Base-by-base conservation (phyloP, 2,329 filamentous ascomycete species). In the Graphilbum sp. region DNA sequence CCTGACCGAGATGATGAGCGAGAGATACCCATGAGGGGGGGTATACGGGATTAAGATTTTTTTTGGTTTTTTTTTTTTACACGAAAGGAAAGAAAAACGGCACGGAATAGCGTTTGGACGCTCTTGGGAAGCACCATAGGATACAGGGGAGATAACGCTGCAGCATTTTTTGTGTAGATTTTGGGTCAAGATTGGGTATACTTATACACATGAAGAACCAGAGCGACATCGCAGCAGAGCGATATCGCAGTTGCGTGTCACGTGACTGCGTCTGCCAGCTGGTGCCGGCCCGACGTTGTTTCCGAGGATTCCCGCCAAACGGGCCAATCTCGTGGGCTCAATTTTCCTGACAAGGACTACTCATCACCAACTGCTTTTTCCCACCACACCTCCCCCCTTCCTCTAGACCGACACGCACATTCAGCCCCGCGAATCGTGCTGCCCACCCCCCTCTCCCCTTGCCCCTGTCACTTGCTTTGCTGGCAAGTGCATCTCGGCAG, bases 1-100 rank as follows among this genome's bases (percentile, higher is more conserved):
- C 45, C 63, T 86, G 48, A 84, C 90, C 57, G 82, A 86, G 46
- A 62, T 75, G 58, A 66, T 53, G 45, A 54, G 51, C 8, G 41
- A 37, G 0, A 36, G 20, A 35, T 38, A 37, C 24, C 13, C 4
- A 7, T 36, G n/a, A 19, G 13, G 5, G 8, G 24, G 32, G 6
- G 24, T 24, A 9, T 15, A 7, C 6, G 3, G 7, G 12, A 16
- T 24, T 24, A 24, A 5, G 5, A 5, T 5, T 24, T 24, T 24
- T 24, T 24, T 24, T 24, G 6, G 5, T 24, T 24, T 11, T 24
- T 24, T 24, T 24, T 24, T n/a, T n/a, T n/a, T n/a, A n/a, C n/a
- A n/a, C n/a, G n/a, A 32, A 32, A 30, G 27, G n/a, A 16, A 30
- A 16, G 27, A 5, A 30, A 5, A 15, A 30, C 13, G 13, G n/a